Conservation (phyloP, 768 basidiomycete species). For the Russula lepida region DNA sequence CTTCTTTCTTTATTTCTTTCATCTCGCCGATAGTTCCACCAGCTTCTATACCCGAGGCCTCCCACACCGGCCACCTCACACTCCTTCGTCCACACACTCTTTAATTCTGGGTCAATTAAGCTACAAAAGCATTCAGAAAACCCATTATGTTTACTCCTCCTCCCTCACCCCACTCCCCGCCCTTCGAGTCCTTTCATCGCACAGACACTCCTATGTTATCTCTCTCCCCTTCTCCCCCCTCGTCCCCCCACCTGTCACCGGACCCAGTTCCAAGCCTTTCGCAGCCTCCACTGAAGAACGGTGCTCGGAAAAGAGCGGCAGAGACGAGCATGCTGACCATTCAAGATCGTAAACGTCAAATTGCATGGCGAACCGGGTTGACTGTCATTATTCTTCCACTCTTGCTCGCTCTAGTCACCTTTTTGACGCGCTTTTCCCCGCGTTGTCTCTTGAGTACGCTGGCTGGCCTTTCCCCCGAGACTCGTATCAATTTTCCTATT, state of each 20-base stretch:
- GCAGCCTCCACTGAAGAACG: conserved; percentile 14
- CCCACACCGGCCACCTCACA: background rate
- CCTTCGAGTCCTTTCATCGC: conserved; percentile 10
- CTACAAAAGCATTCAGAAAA: background rate
- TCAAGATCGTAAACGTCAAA: conserved; percentile 33
- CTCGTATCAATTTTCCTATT: conserved; percentile 5
- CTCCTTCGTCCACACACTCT: conserved; percentile 13
- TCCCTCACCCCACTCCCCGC: conserved; percentile 33
- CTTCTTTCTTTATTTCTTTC: background rate
- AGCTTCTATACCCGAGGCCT: background rate
- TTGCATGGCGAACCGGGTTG: conserved; percentile 40
- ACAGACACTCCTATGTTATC: background rate
- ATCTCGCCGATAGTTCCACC: background rate
- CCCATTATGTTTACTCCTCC: conserved; percentile 33
- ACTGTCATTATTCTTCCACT: conserved; percentile 50
- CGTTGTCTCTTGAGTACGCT: conserved; percentile 43
- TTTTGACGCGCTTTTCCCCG: conserved; percentile 42
- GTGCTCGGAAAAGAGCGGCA: background rate
- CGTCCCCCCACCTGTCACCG: background rate
- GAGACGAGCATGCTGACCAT: background rate
- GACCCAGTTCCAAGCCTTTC: conserved; percentile 3
- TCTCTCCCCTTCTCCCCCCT: background rate
- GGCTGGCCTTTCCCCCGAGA: conserved; percentile 24
- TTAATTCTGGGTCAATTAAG: background rate
- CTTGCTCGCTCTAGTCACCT: conserved; percentile 44